These are phyloP conservation scores for Falciphora oryzae DNA, from an alignment of 2,329 filamentous ascomycete genomes.

Conservation along the genomic window DNA sequence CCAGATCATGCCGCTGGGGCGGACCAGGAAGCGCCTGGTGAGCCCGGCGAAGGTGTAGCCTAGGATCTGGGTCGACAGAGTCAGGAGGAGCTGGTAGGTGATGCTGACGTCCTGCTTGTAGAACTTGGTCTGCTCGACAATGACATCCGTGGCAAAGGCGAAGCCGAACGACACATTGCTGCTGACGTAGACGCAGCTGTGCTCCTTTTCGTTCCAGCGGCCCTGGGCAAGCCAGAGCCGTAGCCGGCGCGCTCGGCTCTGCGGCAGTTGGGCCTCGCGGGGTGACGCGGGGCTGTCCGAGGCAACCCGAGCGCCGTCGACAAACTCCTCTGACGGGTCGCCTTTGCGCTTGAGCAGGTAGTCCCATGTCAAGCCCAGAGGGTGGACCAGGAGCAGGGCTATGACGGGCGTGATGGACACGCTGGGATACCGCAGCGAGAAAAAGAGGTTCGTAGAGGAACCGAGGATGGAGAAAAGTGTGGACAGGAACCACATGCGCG, in stretches of 20 bases:
- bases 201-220: conserved; percentile 82
- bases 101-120: conserved; percentile 77
- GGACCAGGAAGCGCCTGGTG: conserved; percentile 73
- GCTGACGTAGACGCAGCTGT: conserved; percentile 83
- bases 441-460: conserved; percentile 81
- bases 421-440: conserved; percentile 83
- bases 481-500: conserved; percentile 82
- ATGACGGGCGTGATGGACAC: conserved; percentile 87
- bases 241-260: conserved; percentile 35
- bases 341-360: conserved; percentile 60
- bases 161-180: conserved; percentile 88
- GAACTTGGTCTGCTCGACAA: conserved; percentile 84
- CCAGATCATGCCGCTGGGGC: conserved; percentile 88
- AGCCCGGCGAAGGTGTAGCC: conserved; percentile 84
- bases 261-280: conserved; percentile 14
- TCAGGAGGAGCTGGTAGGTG: conserved; percentile 74
- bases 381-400: conserved; percentile 77
- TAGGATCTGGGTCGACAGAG: conserved; percentile 78
- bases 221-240: conserved; percentile 75
- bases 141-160: conserved; percentile 83
- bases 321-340: conserved; percentile 42
- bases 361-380: conserved; percentile 77
- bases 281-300: conserved; percentile 12
- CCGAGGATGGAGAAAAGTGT: conserved; percentile 74
- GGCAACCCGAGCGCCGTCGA: conserved; percentile 32